Evolutionary conservation across 495 filamentous ascomycete genomes (phyloP).

Genomic region (Cryomyces minteri): DNA sequence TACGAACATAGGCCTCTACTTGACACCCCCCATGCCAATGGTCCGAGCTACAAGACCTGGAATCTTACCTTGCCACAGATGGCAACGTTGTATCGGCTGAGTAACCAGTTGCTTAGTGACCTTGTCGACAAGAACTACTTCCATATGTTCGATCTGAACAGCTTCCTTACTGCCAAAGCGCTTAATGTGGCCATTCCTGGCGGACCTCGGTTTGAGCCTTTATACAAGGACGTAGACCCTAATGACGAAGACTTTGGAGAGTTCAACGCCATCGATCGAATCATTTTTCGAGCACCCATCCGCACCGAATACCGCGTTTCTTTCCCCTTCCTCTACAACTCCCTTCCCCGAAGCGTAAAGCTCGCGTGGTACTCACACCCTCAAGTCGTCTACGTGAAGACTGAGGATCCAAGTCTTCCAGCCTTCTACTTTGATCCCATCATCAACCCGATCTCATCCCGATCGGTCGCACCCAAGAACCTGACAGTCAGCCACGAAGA

Average conservation of each 20-base stretch:
- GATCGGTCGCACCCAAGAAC: slow-evolving; percentile 89
- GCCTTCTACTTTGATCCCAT: slow-evolving; percentile 96
- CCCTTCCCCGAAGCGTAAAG: slow-evolving; percentile 83
- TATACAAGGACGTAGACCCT: slow-evolving; percentile 98
- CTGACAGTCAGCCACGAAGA: slow-evolving; percentile 86
- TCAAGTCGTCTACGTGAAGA: slow-evolving; percentile 75
- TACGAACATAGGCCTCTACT: slow-evolving; percentile 88
- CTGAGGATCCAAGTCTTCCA: slow-evolving; percentile 76
- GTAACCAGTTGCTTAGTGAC: slow-evolving; percentile 79
- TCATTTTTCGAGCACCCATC: slow-evolving; percentile 94
- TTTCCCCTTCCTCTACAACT: slow-evolving; percentile 92
- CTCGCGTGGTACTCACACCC: slow-evolving; percentile 88
- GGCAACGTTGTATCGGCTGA: slow-evolving; percentile 85
- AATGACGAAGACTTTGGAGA: slow-evolving; percentile 99
- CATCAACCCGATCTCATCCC: slow-evolving; percentile 94
- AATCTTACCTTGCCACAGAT: slow-evolving; percentile 90
- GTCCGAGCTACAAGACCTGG: slow-evolving; percentile 93
- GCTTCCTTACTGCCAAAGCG: slow-evolving; percentile 91
- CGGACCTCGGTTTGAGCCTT: slow-evolving; percentile 88
- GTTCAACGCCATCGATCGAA: slow-evolving; percentile 98
- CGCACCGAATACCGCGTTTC: slow-evolving; percentile 91
- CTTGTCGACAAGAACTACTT: slow-evolving; percentile 93
- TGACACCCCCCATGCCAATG: slow-evolving; percentile 88
- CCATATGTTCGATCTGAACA: slow-evolving; percentile 93
- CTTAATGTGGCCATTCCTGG: slow-evolving; percentile 94